Percentiles rank a stretch among this genome's conserved stretches.
phyloP scores from a whole-genome alignment of 108 stramenopile species.

The Epithemia pelagica region DNA sequence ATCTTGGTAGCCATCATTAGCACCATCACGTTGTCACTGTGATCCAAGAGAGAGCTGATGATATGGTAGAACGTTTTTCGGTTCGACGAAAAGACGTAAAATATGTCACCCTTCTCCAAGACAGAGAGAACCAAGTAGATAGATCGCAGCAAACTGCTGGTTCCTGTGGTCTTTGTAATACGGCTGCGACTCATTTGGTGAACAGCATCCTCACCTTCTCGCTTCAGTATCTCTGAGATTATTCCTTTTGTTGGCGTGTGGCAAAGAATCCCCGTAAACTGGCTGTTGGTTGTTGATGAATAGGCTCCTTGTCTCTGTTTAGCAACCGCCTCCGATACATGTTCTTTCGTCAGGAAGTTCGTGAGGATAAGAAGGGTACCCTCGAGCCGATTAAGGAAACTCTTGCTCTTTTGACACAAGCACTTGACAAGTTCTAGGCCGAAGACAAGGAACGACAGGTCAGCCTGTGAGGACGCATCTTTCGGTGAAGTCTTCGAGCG shows the following conservation, averaged over 20 bases:
- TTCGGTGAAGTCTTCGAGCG: background rate
- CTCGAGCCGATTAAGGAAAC: background rate
- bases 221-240: constrained; percentile 35
- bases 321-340: constrained; percentile 3
- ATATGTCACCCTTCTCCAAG: constrained; percentile 34
- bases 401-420: background rate
- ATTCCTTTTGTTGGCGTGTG: constrained; percentile 62
- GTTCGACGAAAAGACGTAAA: constrained; percentile 38
- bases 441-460: background rate
- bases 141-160: constrained; percentile 12
- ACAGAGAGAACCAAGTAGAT: constrained; percentile 31
- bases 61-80: constrained; percentile 49
- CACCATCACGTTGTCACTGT: constrained; percentile 48
- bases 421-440: background rate
- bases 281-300: constrained; percentile 18
- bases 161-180: background rate
- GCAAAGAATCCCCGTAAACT: constrained; percentile 26
- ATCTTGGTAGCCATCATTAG: constrained; percentile 51
- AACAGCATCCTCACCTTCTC: constrained; percentile 5
- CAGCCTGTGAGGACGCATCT: background rate
- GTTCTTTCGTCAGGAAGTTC: constrained; percentile 6
- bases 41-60: constrained; percentile 53
- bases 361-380: background rate
- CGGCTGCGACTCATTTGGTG: constrained; percentile 7
- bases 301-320: constrained; percentile 1